A percentile compares a stretch with the other conserved stretches of the same genome.
phyloP scores from a whole-genome alignment of 352 stramenopile genomes.

The Globisporangium barbulae region DNA sequence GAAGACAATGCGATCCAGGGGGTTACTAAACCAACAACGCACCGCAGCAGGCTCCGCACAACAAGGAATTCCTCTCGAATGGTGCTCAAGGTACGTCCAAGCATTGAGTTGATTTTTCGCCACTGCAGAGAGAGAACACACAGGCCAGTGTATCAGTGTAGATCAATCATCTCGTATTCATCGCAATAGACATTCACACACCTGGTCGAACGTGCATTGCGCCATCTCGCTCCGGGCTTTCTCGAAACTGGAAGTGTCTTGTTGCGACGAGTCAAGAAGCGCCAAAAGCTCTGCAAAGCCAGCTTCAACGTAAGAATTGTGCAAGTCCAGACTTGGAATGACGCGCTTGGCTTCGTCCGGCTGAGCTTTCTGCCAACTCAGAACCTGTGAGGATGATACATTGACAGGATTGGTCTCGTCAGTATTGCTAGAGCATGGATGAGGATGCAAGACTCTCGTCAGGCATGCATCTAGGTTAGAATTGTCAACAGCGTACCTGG shows the following conservation, averaged over 20 bases:
- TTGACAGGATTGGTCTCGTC: not conserved
- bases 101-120: slow-evolving; percentile 22
- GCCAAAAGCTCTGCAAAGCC: slow-evolving; percentile 16
- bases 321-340: slow-evolving; percentile 28
- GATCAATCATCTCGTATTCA: not conserved
- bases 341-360: slow-evolving; percentile 28
- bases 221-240: slow-evolving; percentile 8
- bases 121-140: slow-evolving; percentile 33
- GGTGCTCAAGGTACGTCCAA: slow-evolving; percentile 45
- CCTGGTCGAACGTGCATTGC: slow-evolving; percentile 21
- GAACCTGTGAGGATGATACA: slow-evolving; percentile 16
- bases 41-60: slow-evolving; percentile 83
- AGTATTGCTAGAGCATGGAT: not conserved
- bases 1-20: not conserved
- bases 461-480: not conserved
- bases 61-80: slow-evolving; percentile 74
- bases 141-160: not conserved
- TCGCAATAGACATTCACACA: slow-evolving; percentile 19
- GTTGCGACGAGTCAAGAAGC: slow-evolving; percentile 5
- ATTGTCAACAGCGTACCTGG: slow-evolving; percentile 42
- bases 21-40: slow-evolving; percentile 3
- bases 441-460: not conserved
- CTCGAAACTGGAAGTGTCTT: not conserved
- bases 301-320: slow-evolving; percentile 36
- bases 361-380: slow-evolving; percentile 34